A percentile compares a stretch with the other conserved stretches of the same genome.
Conservation (phyloP, 306 rosid species). For the Cyclanthera cordifolia region DNA sequence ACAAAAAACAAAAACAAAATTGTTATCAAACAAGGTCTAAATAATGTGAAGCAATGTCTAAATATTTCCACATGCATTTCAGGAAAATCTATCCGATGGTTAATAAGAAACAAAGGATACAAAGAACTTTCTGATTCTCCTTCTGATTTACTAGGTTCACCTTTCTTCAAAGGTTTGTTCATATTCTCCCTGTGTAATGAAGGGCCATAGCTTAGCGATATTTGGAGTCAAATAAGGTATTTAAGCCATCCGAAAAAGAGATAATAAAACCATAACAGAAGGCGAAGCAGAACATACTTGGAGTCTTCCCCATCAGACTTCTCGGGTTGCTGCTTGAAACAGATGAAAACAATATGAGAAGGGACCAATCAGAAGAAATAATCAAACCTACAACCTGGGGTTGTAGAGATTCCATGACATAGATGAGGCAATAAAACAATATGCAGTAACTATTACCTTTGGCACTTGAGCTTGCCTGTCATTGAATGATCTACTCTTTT, state of each 20-base stretch:
- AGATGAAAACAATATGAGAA: constrained; percentile 17
- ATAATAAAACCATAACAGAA: constrained; percentile 3
- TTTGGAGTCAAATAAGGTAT: constrained; percentile 6
- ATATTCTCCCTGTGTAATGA: constrained; percentile 54
- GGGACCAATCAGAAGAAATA: constrained; percentile 18
- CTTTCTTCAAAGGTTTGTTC: constrained; percentile 35
- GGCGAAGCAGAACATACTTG: constrained; percentile 26
- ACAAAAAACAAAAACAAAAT: too few species aligned
- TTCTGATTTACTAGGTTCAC: constrained; percentile 28
- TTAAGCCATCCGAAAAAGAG: not conserved
- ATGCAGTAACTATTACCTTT: constrained; percentile 29
- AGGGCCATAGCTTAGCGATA: constrained; percentile 11
- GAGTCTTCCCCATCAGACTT: constrained; percentile 56
- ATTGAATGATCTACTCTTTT: constrained; percentile 33
- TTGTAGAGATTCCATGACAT: not conserved
- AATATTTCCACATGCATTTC: not conserved
- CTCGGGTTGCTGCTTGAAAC: constrained; percentile 49
- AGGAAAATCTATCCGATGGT: not conserved
- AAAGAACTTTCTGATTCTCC: constrained; percentile 49
- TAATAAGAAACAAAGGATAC: constrained; percentile 50
- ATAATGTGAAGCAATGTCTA: constrained; percentile 4
- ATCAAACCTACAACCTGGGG: not conserved
- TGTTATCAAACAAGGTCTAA: too few species aligned
- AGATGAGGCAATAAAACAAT: constrained; percentile 4
- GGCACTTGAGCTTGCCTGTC: constrained; percentile 42